Base-by-base conservation (phyloP, 768 basidiomycete genomes). In the Boletellus sp. region DNA sequence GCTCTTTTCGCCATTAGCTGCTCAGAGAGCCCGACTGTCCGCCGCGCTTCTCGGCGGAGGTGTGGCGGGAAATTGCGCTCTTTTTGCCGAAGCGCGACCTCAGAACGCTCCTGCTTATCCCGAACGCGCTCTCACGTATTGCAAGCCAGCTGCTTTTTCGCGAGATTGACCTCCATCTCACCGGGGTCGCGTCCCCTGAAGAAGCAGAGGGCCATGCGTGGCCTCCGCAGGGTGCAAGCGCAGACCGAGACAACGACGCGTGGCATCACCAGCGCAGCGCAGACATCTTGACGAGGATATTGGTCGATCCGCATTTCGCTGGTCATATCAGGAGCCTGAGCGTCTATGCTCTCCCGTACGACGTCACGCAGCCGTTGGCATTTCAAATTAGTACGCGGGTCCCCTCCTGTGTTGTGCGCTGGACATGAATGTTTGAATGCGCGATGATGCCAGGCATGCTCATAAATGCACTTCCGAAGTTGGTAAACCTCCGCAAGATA, bases 21-120 rank as follows among this genome's bases (percentile, higher is more conserved):
- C 55, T 65, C 33, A 54, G 63, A 38, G 67, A 76, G 15, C 74
- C 76, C 9, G 62, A 68, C 24, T 72, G 72, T 43, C 76, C 72
- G 16, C 78, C 78, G 34, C 74, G 75, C 17, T 79, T 87, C 57
- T 85, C 85, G 4, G 72, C 72, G 6, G 86, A 88, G 67, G 79
- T 87, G 45, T 88, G 86, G 86, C 73, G 81, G 32, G 80, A 86
- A 60, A 80, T 88, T 34, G 84, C 79, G 0, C 67, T 74, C 6
- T 81, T 74, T 57, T 74, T 88, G 6, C 80, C 84, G 0, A 74
- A 78, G 17, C 76, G 76, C 10, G 86, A 88, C 62, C 78, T 87
- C 44, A 83, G 80, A 58, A 75, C 81, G 1, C 69, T 86, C 0
- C 70, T 87, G 1, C 76, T 78, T 44, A 76, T 88, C 4, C 84